These are phyloP conservation scores for Scedosporium minutisporum DNA, from an alignment of 2,329 filamentous ascomycete species.

Conservation along the genomic window DNA sequence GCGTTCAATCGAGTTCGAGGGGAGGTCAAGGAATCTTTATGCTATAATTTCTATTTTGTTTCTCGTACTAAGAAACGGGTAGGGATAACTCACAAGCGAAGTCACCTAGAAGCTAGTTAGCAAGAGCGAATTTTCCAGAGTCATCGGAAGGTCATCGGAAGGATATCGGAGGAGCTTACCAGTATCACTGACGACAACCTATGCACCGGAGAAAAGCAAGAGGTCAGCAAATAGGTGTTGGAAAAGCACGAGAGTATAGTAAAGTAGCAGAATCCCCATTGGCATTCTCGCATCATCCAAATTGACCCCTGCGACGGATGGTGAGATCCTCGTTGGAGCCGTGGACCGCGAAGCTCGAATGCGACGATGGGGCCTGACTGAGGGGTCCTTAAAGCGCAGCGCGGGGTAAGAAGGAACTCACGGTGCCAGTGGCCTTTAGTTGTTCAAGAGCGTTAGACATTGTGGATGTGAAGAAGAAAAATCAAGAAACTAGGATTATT, in stretches of 20 bases:
- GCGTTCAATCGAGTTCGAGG: slow-evolving; percentile 6
- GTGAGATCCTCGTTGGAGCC: background rate
- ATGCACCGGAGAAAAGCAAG: slow-evolving; percentile 11
- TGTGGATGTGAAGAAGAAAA: slow-evolving; percentile 13
- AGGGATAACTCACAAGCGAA: slow-evolving; percentile 54
- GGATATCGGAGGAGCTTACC: slow-evolving; percentile 46
- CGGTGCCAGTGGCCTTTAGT: slow-evolving; percentile 93
- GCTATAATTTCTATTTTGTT: background rate
- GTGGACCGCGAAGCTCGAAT: slow-evolving; percentile 4
- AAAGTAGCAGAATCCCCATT: no score
- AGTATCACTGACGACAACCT: slow-evolving; percentile 96
- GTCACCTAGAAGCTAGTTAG: slow-evolving; percentile 47
- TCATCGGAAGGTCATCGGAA: slow-evolving; percentile 3
- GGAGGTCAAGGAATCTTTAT: background rate
- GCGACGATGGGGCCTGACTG: slow-evolving; percentile 5
- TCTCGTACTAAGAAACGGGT: background rate
- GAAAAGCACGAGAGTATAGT: background rate
- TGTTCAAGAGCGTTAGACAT: slow-evolving; percentile 93
- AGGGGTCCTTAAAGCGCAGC: background rate
- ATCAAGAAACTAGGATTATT: background rate
- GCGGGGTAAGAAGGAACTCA: slow-evolving; percentile 41
- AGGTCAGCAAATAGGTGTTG: background rate
- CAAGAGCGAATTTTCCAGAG: slow-evolving; percentile 12
- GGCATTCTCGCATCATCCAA: no score
- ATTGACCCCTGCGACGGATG: no score